Base-by-base conservation (phyloP, 1,284 basidiomycete species). In the Irpex lacteus region DNA sequence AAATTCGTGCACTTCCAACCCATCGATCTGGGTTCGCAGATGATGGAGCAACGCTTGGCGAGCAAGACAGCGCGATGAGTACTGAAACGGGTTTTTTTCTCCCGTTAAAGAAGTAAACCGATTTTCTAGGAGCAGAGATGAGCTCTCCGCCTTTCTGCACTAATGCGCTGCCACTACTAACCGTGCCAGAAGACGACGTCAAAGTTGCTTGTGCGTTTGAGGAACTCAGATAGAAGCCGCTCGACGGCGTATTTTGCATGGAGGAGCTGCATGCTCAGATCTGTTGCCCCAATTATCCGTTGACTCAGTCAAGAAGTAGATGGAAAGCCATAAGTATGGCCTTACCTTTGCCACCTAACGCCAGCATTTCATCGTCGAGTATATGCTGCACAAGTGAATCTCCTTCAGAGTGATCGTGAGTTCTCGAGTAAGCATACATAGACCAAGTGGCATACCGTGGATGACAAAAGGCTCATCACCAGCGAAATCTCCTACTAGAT, bases 401-500 rank as follows among this genome's bases (percentile, higher is more conserved):
- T 0, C 88, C 88, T 87, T 1, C 21, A 18, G 40, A 34, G 54
- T 58, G 37, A 40, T n/a, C n/a, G n/a, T n/a, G n/a, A n/a, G n/a
- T n/a, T n/a, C n/a, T n/a, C n/a, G n/a, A 44, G n/a, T n/a, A 44
- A n/a, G 8, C 40, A n/a, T 7, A 47, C 7, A n/a, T 26, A 65
- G 8, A n/a, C 40, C 18, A 11, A 57, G 36, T 11, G 64, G n/a
- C 59, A 53, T 69, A 85, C 88, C 88, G 72, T 90, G 87, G 61
- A 90, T 76, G 34, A 89, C 70, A 70, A 91, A 91, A n/a, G 80
- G 78, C 70, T 90, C 88, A 40, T 73, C 80, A 1, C 89, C 89
- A 37, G 85, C 88, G 70, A 87, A 90, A 70, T 90, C 89, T 11
- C 88, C 87, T 36, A 90, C 74, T 3, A 90, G 76, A 70, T 90